These are phyloP conservation scores for Claviceps capensis DNA, from an alignment of 2,329 filamentous ascomycete species.

Conservation along the genomic window DNA sequence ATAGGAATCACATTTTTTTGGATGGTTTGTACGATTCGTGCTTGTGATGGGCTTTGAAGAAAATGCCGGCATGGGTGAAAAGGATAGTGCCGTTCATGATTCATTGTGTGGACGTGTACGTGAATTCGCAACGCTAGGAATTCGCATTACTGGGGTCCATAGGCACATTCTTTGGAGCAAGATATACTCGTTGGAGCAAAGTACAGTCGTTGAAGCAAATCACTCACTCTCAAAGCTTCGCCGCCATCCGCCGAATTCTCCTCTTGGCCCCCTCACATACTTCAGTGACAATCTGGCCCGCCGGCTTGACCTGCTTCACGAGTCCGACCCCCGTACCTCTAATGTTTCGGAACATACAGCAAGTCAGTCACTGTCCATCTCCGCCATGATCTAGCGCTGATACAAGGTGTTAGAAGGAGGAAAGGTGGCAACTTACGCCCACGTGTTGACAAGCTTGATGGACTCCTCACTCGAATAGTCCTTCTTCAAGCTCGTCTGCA, in stretches of 20 bases:
- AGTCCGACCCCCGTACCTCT: conserved; percentile 30
- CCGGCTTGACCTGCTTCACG: conserved; percentile 25
- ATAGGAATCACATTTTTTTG: no score
- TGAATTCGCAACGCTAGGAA: no score
- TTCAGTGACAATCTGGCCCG: conserved; percentile 30
- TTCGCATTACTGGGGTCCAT: no score
- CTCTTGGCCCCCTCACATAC: conserved; percentile 23
- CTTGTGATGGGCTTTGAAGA: no score
- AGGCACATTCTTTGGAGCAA: no score
- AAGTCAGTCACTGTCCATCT: background rate
- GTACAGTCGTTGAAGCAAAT: no score
- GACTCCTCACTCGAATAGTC: conserved; percentile 22
- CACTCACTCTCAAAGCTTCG: background rate
- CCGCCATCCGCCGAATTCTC: conserved; percentile 18
- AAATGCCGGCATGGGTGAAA: no score
- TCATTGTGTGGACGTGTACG: no score
- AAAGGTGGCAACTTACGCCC: conserved; percentile 19
- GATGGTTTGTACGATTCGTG: no score
- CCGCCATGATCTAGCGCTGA: background rate
- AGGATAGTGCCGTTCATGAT: no score
- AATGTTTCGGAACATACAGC: background rate
- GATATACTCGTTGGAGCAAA: no score
- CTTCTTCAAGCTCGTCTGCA: conserved; percentile 23
- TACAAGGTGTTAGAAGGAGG: background rate
- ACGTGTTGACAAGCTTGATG: conserved; percentile 20